phyloP scores from a whole-genome alignment of 805 yeast species.

The Teunomyces kruisii region DNA sequence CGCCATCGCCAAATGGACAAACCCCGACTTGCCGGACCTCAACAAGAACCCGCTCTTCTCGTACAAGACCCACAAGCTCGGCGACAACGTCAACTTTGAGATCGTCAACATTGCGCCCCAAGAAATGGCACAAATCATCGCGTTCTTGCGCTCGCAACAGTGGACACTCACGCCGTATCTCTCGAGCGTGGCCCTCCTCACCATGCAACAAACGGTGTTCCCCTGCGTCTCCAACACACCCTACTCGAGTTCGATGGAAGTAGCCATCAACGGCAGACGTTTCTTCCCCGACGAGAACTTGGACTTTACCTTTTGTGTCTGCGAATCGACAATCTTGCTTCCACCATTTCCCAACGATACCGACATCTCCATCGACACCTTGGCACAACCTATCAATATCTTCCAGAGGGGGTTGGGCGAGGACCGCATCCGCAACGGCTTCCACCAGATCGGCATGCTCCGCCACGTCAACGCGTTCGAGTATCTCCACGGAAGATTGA shows the following conservation, averaged over 20 bases:
- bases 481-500: background rate
- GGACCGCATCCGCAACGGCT: background rate
- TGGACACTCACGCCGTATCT: constrained; percentile 21
- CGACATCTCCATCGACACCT: background rate
- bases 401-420: background rate
- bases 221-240: constrained; percentile 3
- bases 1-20: background rate
- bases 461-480: background rate
- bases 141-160: constrained; percentile 13
- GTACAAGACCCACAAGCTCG: background rate
- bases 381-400: background rate
- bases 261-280: constrained; percentile 15
- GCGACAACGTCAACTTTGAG: background rate
- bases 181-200: constrained; percentile 12
- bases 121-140: constrained; percentile 10
- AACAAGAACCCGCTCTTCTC: background rate
- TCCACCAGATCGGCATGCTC: constrained; percentile 8
- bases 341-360: background rate
- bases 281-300: constrained; percentile 6
- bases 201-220: constrained; percentile 17
- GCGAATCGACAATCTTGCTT: background rate
- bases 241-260: constrained; percentile 4
- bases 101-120: constrained; percentile 5
- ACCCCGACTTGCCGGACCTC: background rate
- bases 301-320: constrained; percentile 3